Conservation (phyloP, 805 yeast genomes). For the Candida patagonica region DNA sequence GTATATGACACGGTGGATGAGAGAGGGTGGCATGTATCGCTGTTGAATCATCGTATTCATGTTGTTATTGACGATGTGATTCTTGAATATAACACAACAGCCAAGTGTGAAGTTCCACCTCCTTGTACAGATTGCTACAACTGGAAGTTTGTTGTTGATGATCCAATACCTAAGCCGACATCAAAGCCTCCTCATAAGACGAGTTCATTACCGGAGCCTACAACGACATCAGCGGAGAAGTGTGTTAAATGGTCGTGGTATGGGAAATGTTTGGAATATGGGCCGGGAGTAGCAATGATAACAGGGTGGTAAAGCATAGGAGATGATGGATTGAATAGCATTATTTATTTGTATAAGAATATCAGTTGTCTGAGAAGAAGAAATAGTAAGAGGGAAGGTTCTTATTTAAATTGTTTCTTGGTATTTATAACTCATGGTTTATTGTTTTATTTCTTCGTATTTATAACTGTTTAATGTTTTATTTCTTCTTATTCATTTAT, state of each 20-base stretch:
- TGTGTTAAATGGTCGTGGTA: conserved; percentile 58
- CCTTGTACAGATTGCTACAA: conserved; percentile 86
- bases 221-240: conserved; percentile 22
- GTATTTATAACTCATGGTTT: no score
- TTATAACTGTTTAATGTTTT: no score
- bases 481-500: no score
- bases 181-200: conserved; percentile 4
- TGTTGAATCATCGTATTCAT: conserved; percentile 83
- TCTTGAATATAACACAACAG: conserved; percentile 62
- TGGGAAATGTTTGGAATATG: conserved; percentile 46
- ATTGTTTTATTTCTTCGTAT: no score
- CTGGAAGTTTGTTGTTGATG: conserved; percentile 58
- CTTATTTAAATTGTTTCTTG: no score
- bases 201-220: conserved; percentile 7
- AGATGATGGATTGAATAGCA: no score
- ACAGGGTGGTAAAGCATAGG: no score
- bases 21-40: conserved; percentile 81
- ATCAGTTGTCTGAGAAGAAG: no score
- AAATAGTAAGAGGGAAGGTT: no score
- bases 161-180: conserved; percentile 7
- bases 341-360: no score
- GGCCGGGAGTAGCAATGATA: conserved; percentile 5
- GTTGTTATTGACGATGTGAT: conserved; percentile 81
- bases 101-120: conserved; percentile 62
- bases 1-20: conserved; percentile 84